Evolutionary conservation across 208 protist genomes (phyloP).

Genomic region (Strigomonas oncopelti): DNA sequence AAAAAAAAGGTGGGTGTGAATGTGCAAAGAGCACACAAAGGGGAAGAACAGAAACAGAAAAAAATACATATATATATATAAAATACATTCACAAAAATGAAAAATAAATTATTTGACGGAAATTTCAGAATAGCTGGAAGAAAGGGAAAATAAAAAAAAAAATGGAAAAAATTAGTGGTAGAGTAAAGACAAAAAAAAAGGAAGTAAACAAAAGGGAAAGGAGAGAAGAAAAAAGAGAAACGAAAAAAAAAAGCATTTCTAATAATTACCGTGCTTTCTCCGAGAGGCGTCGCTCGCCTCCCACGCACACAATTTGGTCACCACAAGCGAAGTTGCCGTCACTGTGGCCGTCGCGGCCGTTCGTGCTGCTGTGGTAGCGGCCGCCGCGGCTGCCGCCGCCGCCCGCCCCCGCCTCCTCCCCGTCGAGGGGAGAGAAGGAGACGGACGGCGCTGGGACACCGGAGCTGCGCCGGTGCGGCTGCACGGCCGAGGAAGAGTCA

Average conservation of each 20-base stretch:
- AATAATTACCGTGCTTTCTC: background rate
- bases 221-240: background rate
- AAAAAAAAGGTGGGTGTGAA: conserved; percentile 7
- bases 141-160: background rate
- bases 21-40: background rate
- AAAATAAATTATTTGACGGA: background rate
- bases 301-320: background rate
- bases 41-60: background rate
- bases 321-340: no score
- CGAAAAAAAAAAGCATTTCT: conserved; percentile 1
- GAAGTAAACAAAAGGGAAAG: background rate
- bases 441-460: background rate
- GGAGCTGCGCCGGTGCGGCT: no score
- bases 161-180: background rate
- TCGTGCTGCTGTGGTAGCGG: background rate
- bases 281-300: no score
- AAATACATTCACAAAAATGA: conserved; percentile 7
- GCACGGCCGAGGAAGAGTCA: no score
- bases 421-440: no score
- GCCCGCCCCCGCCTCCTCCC: no score
- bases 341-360: background rate
- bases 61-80: conserved; percentile 13
- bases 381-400: no score
- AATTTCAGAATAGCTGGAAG: background rate
- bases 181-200: conserved; percentile 8